Conservation (phyloP, 2,329 filamentous ascomycete species). For the Mycosphaerella arachidis region DNA sequence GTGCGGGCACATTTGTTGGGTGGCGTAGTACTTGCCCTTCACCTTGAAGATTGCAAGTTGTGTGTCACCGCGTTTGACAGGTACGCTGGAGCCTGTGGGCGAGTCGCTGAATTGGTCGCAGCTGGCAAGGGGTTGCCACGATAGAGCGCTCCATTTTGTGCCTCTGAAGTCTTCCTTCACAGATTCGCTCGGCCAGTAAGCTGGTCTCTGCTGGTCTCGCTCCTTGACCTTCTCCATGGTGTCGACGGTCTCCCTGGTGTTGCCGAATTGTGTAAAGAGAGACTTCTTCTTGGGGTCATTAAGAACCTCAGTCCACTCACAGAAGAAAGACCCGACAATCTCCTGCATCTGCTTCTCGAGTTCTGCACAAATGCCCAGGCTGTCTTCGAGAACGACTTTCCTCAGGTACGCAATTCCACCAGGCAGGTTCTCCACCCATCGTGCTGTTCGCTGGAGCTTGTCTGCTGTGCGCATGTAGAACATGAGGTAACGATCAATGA, state of each 20-base stretch:
- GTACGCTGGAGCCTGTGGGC: conserved; percentile 69
- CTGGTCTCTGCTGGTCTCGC: conserved; percentile 67
- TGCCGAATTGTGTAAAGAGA: conserved; percentile 78
- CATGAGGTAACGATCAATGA: conserved; percentile 83
- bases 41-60: conserved; percentile 85
- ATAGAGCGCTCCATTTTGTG: conserved; percentile 60
- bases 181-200: conserved; percentile 69
- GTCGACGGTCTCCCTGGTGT: conserved; percentile 67
- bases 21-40: conserved; percentile 73
- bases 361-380: conserved; percentile 76
- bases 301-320: conserved; percentile 85
- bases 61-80: conserved; percentile 80
- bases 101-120: conserved; percentile 64
- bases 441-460: conserved; percentile 80
- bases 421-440: conserved; percentile 80
- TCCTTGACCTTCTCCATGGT: conserved; percentile 66
- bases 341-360: conserved; percentile 86
- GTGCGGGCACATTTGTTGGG: conserved; percentile 93
- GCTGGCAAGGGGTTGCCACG: conserved; percentile 77
- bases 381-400: conserved; percentile 78
- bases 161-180: conserved; percentile 68
- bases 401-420: conserved; percentile 79
- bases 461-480: conserved; percentile 94
- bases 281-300: conserved; percentile 62
- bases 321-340: conserved; percentile 78